A percentile compares a stretch with the other conserved stretches of the same genome.
Evolutionary conservation across 768 basidiomycete genomes (phyloP).

Genomic region (Rhodotorula taiwanensis): DNA sequence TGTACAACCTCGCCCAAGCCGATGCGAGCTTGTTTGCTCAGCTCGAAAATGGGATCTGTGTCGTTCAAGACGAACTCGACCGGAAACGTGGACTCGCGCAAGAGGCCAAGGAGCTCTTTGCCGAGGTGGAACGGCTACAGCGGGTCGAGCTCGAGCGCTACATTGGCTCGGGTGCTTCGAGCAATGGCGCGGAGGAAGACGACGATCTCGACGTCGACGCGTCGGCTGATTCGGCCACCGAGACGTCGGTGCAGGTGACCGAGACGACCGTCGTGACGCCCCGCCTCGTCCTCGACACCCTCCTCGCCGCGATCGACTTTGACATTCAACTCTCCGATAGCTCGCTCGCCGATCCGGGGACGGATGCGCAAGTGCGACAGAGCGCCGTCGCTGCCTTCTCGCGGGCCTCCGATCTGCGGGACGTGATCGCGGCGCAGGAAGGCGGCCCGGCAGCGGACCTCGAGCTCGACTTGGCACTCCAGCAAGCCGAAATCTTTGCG

Average conservation of each 20-base stretch:
- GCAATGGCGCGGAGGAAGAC: not conserved
- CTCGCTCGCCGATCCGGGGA: not conserved
- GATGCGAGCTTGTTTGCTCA: constrained; percentile 13
- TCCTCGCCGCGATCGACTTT: constrained; percentile 24
- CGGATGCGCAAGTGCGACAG: not conserved
- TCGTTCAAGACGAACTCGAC: not conserved
- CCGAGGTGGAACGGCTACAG: constrained; percentile 29
- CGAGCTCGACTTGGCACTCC: constrained; percentile 23
- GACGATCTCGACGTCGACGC: not conserved
- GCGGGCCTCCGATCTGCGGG: constrained; percentile 13
- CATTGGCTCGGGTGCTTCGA: not conserved
- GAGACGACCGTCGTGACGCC: constrained; percentile 29
- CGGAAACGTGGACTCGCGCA: not conserved
- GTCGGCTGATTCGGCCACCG: not conserved
- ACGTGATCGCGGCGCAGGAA: not conserved
- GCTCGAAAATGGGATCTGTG: constrained; percentile 8
- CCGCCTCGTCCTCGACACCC: constrained; percentile 30
- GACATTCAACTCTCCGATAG: constrained; percentile 18
- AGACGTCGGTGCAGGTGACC: constrained; percentile 1
- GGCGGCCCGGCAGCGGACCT: constrained; percentile 7
- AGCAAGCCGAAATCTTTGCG: not conserved
- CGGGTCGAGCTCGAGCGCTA: constrained; percentile 23
- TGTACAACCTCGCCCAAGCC: constrained; percentile 33
- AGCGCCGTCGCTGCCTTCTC: constrained; percentile 12
- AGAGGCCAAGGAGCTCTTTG: constrained; percentile 28